phyloP scores from a whole-genome alignment of 768 basidiomycete genomes.

The Lentinus tigrinus region DNA sequence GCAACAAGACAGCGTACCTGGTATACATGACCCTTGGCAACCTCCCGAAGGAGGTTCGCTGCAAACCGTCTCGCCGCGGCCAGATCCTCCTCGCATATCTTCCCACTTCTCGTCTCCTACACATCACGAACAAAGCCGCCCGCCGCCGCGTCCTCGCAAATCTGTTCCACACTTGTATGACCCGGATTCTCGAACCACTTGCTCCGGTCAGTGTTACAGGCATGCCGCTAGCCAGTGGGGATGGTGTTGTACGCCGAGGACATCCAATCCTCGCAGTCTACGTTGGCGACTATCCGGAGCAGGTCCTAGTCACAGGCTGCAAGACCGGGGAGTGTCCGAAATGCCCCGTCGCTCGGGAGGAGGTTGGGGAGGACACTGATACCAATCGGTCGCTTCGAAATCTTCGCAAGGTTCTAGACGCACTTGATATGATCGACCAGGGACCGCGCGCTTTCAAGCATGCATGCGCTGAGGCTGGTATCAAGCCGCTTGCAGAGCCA shows the following conservation, averaged over 20 bases:
- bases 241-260: conserved; percentile 18
- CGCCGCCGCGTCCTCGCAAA: conserved; percentile 20
- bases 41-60: conserved; percentile 23
- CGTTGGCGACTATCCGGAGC: conserved; percentile 28
- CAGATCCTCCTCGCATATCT: conserved; percentile 29
- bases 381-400: neutral
- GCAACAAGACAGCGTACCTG: conserved; percentile 23
- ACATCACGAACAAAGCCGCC: conserved; percentile 18
- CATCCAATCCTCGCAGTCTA: conserved; percentile 25
- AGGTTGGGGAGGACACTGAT: conserved; percentile 6
- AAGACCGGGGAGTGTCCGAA: conserved; percentile 22
- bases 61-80: conserved; percentile 23
- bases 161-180: conserved; percentile 25
- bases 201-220: conserved; percentile 11
- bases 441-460: neutral
- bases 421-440: neutral
- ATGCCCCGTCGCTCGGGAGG: conserved; percentile 8
- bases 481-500: conserved; percentile 23
- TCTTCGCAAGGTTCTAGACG: conserved; percentile 7
- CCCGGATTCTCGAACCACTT: conserved; percentile 13
- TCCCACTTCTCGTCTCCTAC: conserved; percentile 18
- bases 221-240: conserved; percentile 18
- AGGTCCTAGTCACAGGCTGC: conserved; percentile 20
- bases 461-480: conserved; percentile 14
- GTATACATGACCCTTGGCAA: conserved; percentile 30